A percentile compares a stretch with the other conserved stretches of the same genome.
Evolutionary conservation across 352 stramenopile species (phyloP).

Genomic region (Globisporangium megalacanthum): DNA sequence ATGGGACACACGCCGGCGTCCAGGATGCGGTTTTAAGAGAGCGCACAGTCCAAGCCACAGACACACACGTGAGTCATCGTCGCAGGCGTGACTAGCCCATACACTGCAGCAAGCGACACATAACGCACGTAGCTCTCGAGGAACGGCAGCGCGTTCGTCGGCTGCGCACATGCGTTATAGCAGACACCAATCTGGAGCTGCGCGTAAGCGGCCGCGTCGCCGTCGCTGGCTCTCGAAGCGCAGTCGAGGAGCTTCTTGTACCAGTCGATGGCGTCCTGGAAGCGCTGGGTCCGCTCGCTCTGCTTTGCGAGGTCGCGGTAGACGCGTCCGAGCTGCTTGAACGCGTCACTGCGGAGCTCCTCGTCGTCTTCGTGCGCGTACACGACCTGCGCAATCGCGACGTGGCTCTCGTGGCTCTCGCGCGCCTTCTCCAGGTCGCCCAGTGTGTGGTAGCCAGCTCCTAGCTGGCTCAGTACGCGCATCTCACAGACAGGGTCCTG

Average conservation of each 20-base stretch:
- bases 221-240: conserved; percentile 52
- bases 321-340: conserved; percentile 66
- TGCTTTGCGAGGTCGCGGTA: conserved; percentile 60
- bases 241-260: conserved; percentile 78
- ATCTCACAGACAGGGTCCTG: conserved; percentile 87
- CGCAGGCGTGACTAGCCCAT: too few species aligned
- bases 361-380: conserved; percentile 69
- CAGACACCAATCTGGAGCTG: conserved; percentile 75
- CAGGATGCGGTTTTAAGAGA: too few species aligned
- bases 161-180: conserved; percentile 60
- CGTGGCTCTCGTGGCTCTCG: conserved; percentile 77
- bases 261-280: conserved; percentile 50
- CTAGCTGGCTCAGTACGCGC: conserved; percentile 79
- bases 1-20: too few species aligned
- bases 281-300: conserved; percentile 33
- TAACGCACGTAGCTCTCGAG: conserved; percentile 73
- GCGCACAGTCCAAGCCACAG: background rate
- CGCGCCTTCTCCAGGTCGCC: conserved; percentile 67
- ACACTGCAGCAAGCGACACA: background rate
- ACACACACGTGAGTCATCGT: background rate
- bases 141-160: conserved; percentile 70
- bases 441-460: conserved; percentile 69
- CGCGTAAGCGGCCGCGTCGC: conserved; percentile 46
- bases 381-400: conserved; percentile 62
- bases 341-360: conserved; percentile 41